These are phyloP conservation scores for Diospyros kaki DNA, from an alignment of 148 eudicot species.

Conservation along the genomic window DNA sequence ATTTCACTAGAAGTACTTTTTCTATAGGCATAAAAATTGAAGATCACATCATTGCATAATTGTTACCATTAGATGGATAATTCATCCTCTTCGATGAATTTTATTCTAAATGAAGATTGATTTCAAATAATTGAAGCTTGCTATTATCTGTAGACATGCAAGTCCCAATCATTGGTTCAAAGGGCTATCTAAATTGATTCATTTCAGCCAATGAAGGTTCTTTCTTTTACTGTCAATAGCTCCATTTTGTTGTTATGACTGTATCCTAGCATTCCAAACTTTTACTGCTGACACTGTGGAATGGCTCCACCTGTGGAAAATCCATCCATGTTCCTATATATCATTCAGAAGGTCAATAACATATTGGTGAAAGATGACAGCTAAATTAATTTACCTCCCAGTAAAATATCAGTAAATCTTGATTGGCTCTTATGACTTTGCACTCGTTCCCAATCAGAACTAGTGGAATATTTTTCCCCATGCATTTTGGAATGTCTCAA, in stretches of 20 bases:
- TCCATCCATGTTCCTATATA: not conserved
- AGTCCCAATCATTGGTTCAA: not conserved
- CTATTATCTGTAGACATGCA: not conserved
- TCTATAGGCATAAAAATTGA: too few species aligned
- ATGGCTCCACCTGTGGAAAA: not conserved
- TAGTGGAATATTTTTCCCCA: not conserved
- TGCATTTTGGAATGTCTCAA: not conserved
- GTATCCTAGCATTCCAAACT: not conserved
- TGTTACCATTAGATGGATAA: not conserved
- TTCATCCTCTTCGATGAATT: not conserved
- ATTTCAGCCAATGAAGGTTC: not conserved
- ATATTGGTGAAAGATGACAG: not conserved
- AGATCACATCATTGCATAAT: not conserved
- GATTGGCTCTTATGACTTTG: not conserved
- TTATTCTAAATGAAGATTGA: not conserved
- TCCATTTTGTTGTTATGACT: not conserved
- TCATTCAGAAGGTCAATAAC: not conserved
- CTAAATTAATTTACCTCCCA: not conserved
- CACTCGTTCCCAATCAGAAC: not conserved
- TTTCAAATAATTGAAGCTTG: not conserved
- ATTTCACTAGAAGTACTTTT: too few species aligned
- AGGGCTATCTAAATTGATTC: not conserved
- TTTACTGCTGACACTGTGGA: too few species aligned
- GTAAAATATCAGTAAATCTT: not conserved
- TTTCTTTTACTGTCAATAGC: not conserved